Base-by-base conservation (phyloP, 768 basidiomycete species). In the Chalciporus pseudorubinellus region DNA sequence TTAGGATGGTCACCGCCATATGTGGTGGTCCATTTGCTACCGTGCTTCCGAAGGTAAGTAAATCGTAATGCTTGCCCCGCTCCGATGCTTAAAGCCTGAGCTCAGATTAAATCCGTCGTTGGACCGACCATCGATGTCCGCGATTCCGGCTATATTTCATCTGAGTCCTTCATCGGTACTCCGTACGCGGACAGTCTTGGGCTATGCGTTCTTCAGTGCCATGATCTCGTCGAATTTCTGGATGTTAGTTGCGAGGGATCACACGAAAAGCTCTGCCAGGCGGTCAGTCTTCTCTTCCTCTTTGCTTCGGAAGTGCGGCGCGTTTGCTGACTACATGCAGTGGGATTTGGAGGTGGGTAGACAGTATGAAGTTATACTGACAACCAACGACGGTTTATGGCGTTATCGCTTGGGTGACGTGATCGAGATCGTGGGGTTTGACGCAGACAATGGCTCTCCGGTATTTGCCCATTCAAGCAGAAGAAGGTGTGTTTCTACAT, bases 311-410 rank as follows among this genome's bases (percentile, higher is more conserved):
- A 36, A 1, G 2, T 5, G n/a, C 14, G 6, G 26, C 29, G 13
- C 34, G 14, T 36, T 4, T 36, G 16, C 34, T 36, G 34, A 36
- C 34, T 36, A 16, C 34, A n/a, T 16, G 5, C 14, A 36, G 66
- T 41, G 53, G 53, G 46, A 62, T 4, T 39, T 65, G 14, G 41
- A 58, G 21, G 29, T 48, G 2, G 55, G 59, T 16, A 38, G n/a
- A 29, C 59, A 50, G 29, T 60, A 59, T 20, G 59, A 63, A 9
- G 52, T 66, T 6, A 36, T 59, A 16, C 41, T 65, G 48, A 65
- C 64, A 2, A 65, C 59, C 42, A 63, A 60, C 46, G 61, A 65
- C 33, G 57, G 59, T 19, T 44, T 67, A 4, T 60, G 63, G 63
- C 51, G 65, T 29, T 56, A 61, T 29, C 57, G 58, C 44, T 48